Percentiles rank a stretch among this genome's conserved stretches.
These are phyloP conservation scores for Paecilomyces fulvus DNA, from an alignment of 2,329 filamentous ascomycete genomes.

Conservation along the genomic window DNA sequence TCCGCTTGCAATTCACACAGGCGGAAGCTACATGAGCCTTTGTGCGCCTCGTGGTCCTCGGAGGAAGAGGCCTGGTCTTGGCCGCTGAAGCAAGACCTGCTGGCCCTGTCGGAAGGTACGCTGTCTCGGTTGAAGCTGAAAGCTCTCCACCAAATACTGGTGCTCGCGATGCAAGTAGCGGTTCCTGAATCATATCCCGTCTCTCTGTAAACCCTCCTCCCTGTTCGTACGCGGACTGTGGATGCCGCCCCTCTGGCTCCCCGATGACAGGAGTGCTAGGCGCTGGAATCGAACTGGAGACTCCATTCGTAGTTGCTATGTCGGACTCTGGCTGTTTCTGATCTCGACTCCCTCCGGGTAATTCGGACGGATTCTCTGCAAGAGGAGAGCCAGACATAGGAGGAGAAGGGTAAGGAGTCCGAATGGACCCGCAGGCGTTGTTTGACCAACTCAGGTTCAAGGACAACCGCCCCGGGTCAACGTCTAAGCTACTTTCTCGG, in stretches of 20 bases:
- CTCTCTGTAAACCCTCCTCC: conserved; percentile 6
- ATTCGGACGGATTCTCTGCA: conserved; percentile 28
- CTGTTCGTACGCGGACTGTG: conserved; percentile 4
- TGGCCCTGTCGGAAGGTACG: conserved; percentile 18
- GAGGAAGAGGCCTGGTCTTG: conserved; percentile 14
- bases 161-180: conserved; percentile 10
- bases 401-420: conserved; percentile 32
- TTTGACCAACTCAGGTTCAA: conserved; percentile 25
- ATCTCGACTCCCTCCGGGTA: conserved; percentile 25
- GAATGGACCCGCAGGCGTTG: conserved; percentile 31
- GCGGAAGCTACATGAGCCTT: conserved; percentile 42
- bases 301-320: conserved; percentile 10
- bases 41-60: conserved; percentile 35
- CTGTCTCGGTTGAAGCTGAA: conserved; percentile 11
- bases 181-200: conserved; percentile 13
- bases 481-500: conserved; percentile 25
- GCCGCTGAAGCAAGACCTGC: conserved; percentile 13
- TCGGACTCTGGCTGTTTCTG: conserved; percentile 21
- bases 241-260: conserved; percentile 9
- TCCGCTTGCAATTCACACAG: conserved; percentile 42
- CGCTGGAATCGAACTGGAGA: conserved; percentile 7
- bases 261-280: conserved; percentile 9
- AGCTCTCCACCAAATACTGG: conserved; percentile 3
- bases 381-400: conserved; percentile 37
- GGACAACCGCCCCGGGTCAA: conserved; percentile 25